Conservation (phyloP, 1,284 basidiomycete species). For the Malassezia psittaci region DNA sequence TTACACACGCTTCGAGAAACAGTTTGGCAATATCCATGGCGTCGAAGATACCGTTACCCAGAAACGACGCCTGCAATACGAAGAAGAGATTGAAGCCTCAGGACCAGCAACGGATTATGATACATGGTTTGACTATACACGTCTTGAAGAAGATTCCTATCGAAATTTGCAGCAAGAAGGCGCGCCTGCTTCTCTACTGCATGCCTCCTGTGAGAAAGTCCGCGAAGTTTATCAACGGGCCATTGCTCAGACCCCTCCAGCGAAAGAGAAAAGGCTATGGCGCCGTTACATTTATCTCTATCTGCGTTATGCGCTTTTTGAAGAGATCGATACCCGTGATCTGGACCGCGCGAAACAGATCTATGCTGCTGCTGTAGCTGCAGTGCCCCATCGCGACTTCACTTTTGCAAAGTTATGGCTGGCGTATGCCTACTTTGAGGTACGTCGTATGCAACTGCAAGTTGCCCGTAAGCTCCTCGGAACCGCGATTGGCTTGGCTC, state of each 20-base stretch:
- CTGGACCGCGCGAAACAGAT: constrained; percentile 74
- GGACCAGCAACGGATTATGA: constrained; percentile 74
- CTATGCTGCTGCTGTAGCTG: constrained; percentile 75
- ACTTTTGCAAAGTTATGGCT: constrained; percentile 76
- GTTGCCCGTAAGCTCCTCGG: constrained; percentile 84
- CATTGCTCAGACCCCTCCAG: constrained; percentile 85
- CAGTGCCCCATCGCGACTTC: constrained; percentile 90
- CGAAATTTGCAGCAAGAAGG: constrained; percentile 50
- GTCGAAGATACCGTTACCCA: constrained; percentile 89
- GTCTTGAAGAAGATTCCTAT: constrained; percentile 81
- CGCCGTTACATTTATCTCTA: constrained; percentile 92
- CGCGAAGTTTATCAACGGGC: constrained; percentile 92
- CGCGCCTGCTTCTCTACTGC: constrained; percentile 19
- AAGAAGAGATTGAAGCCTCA: constrained; percentile 29
- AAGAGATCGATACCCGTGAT: constrained; percentile 91
- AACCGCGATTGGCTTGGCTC: constrained; percentile 83
- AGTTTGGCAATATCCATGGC: constrained; percentile 76
- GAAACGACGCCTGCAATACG: constrained; percentile 92
- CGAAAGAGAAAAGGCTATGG: constrained; percentile 64
- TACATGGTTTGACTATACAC: constrained; percentile 93
- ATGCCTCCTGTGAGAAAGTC: constrained; percentile 53
- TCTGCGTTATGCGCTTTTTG: constrained; percentile 91
- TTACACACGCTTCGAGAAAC: constrained; percentile 96
- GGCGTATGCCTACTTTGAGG: constrained; percentile 81
- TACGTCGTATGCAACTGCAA: constrained; percentile 69